Evolutionary conservation across 2,329 filamentous ascomycete species (phyloP), one percentile per base, ranked within the genome.

Genomic region (Alternaria postmessia): DNA sequence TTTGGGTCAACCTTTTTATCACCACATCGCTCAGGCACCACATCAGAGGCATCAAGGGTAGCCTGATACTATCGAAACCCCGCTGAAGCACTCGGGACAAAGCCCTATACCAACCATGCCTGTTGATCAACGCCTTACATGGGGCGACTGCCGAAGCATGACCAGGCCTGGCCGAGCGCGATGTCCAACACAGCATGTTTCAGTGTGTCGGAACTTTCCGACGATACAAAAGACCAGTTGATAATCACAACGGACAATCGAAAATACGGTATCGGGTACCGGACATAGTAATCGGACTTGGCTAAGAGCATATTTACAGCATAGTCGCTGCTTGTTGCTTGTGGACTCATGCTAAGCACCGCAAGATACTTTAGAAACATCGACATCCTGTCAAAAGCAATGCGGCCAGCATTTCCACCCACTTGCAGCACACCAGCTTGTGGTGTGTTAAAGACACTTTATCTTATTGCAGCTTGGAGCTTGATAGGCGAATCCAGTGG

Each of bases 161-260:
- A 54, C 7, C 5, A 4, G 7, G 38, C 32, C 26, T 41, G 30
- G 38, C 30, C 11, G 46, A n/a, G 26, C 18, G 34, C 26, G 38
- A 41, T 42, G 18, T 62, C 39, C 56, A 41, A 62, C 41, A 57
- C 49, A 49, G n/a, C 39, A 44, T 47, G 62, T 64, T 64, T 64
- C 62, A 62, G 42, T 38, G 16, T 20, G 52, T 54, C 48, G 22
- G 52, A 53, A 60, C 49, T 51, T 60, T 32, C 48, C 34, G 24
- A 14, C 38, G 20, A 26, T 49, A 12, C 6, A 12, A 16, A 49
- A 0, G 20, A 9, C 20, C 46, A 18, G 18, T 2, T 2, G 14
- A 12, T 11, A 38, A 30, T 14, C 22, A 38, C 14, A 5, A 24
- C 32, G 11, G 20, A 42, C 16, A 20, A 20, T 24, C 11, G 24